Evolutionary conservation across 2,329 filamentous ascomycete species (phyloP), one percentile per base, ranked within the genome.

Genomic region (Epichloe elymi): DNA sequence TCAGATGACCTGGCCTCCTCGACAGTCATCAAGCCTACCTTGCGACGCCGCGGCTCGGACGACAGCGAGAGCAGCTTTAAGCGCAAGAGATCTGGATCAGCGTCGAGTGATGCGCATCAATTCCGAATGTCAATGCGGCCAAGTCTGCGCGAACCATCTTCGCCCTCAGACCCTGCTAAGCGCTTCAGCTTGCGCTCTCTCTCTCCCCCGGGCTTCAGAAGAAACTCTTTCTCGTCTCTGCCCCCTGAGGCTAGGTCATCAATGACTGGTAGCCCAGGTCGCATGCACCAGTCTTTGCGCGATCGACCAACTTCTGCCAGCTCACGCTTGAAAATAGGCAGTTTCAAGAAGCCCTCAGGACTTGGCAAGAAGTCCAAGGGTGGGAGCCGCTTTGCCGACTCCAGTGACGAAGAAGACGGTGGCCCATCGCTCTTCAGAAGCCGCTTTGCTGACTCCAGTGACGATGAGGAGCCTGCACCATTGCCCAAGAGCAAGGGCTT

Each of bases 21-120:
- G 39, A 51, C 58, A 38, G 51, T 55, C 26, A 53, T 59, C 36
- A 64, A 63, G 42, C 60, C 72, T 12, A 58, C 60, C 5, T 65
- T 80, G 8, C 68, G 70, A 52, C 75, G 82, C 2, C 75, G 71
- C 10, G 73, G 70, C 17, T 86, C 83, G 0, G 80, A 82, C 57
- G 82, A 78, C 30, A 88, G 84, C 59, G 83, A 87, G 43, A 95
- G 86, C 67, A 95, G 88, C 63, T 95, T 95, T 70, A 85, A 79
- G 61, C 83, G 87, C 30, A 67, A 72, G 42, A 76, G 78, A 54
- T 68, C 75, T 38, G 63, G 69, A 48, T 62, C 65, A 5, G 67
- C 35, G 7, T 49, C 33, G 10, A n/a, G 67, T 40, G 66, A 73
- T 42, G 73, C 74, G 0, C 76, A 80, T 49, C 75, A 71, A 1